Conservation (phyloP, 1,139 yeast species). For the Hansenula sp. region DNA sequence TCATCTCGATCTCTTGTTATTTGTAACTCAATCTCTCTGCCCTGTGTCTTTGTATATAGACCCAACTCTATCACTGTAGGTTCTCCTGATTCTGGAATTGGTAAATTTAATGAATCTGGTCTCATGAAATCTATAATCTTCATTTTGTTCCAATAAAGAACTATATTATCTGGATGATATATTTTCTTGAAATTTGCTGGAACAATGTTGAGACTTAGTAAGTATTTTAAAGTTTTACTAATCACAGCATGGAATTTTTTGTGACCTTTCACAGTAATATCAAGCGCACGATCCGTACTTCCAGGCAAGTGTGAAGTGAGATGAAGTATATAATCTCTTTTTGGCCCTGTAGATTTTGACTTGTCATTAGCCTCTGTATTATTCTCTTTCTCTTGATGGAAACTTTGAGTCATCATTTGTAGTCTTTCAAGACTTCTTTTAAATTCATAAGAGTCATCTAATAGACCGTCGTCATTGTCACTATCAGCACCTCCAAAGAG, state of each 20-base stretch:
- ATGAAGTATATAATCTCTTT: slow-evolving; percentile 12
- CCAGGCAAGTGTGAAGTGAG: slow-evolving; percentile 22
- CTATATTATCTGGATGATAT: slow-evolving; percentile 12
- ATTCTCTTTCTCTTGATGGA: background rate
- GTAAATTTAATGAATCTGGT: slow-evolving; percentile 15
- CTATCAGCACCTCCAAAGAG: background rate
- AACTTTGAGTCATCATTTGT: background rate
- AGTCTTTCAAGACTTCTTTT: background rate
- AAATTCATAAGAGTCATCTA: background rate
- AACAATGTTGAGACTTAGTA: slow-evolving; percentile 5
- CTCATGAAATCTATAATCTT: slow-evolving; percentile 19
- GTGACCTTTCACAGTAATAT: slow-evolving; percentile 15
- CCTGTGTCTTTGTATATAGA: slow-evolving; percentile 17
- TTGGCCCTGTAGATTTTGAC: background rate
- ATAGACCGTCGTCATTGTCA: background rate
- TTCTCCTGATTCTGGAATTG: slow-evolving; percentile 6
- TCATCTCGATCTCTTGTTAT: slow-evolving; percentile 3
- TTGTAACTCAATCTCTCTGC: slow-evolving; percentile 3
- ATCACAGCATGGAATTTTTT: slow-evolving; percentile 17
- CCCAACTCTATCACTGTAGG: slow-evolving; percentile 12
- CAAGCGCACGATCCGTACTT: slow-evolving; percentile 9
- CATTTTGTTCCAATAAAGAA: slow-evolving; percentile 17
- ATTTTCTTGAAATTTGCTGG: background rate
- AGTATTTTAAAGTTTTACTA: slow-evolving; percentile 11
- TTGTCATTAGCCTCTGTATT: background rate